These are phyloP conservation scores for Allium cepa DNA, from an alignment of 106 monocot species.

Conservation along the genomic window DNA sequence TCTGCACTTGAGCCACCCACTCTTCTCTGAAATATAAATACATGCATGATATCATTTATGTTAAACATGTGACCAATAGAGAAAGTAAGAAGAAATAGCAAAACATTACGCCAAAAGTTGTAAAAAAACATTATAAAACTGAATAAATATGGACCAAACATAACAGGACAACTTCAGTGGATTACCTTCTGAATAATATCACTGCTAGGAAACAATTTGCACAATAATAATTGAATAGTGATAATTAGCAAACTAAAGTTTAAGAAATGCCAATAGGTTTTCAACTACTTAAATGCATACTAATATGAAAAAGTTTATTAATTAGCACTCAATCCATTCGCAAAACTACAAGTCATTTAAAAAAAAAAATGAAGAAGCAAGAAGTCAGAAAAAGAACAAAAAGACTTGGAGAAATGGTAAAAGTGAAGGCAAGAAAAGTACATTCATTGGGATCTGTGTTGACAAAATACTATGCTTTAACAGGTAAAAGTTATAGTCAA, in stretches of 20 bases:
- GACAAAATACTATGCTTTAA: conserved; percentile 8
- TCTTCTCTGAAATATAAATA: conserved; percentile 8
- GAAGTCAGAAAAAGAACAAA: neutral
- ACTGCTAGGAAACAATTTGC: too few relatives aligned
- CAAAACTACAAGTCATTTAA: too few relatives aligned
- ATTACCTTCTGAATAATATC: too few relatives aligned
- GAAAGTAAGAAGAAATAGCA: neutral
- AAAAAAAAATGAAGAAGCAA: neutral
- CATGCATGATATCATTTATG: neutral
- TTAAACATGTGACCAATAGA: neutral
- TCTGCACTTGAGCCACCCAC: conserved; percentile 17
- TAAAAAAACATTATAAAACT: too few relatives aligned
- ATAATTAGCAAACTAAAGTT: too few relatives aligned
- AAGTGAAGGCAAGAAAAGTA: neutral
- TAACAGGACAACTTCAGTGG: too few relatives aligned
- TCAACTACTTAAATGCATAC: too few relatives aligned
- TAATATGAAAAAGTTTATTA: too few relatives aligned
- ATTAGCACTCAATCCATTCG: too few relatives aligned
- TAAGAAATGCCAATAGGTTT: neutral
- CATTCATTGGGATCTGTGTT: conserved; percentile 15
- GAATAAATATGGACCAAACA: too few relatives aligned
- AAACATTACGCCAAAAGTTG: neutral
- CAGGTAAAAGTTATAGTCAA: conserved; percentile 10
- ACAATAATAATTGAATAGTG: too few relatives aligned
- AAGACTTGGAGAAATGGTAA: neutral